A percentile compares a stretch with the other conserved stretches of the same genome.
phyloP scores from a whole-genome alignment of 139 green algal genomes.

The Chlorella sp. region DNA sequence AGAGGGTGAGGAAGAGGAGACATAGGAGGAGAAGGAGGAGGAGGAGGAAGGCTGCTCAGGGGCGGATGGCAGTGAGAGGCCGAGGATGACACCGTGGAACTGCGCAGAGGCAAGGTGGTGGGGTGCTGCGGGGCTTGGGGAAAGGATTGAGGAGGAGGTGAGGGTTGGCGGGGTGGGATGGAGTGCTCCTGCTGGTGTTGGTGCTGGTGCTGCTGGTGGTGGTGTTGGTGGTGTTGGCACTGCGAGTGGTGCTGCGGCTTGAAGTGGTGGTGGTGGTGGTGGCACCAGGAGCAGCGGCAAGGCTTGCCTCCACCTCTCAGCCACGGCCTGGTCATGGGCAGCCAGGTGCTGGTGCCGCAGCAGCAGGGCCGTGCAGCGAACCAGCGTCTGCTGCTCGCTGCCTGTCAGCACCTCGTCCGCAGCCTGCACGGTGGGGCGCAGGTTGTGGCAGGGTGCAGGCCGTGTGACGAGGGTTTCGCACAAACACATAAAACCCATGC shows the following conservation, averaged over 20 bases:
- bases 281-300: not conserved
- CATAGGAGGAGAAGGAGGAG: no score
- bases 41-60: no score
- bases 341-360: slow-evolving; percentile 24
- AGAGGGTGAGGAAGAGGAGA: no score
- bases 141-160: no score
- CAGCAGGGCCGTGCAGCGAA: slow-evolving; percentile 15
- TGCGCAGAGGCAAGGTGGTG: no score
- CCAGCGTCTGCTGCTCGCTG: not conserved
- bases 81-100: no score
- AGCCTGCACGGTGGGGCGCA: not conserved
- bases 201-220: not conserved
- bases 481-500: not conserved
- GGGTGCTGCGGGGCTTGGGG: no score
- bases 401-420: no score
- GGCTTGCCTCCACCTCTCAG: not conserved
- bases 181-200: not conserved
- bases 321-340: not conserved
- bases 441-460: not conserved
- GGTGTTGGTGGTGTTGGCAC: not conserved
- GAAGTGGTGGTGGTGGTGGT: not conserved
- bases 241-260: not conserved
- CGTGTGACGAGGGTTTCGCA: not conserved
- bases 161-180: not conserved
- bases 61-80: no score